Evolutionary conservation across 148 eudicot species (phyloP).

Genomic region (Silene uniflora): DNA sequence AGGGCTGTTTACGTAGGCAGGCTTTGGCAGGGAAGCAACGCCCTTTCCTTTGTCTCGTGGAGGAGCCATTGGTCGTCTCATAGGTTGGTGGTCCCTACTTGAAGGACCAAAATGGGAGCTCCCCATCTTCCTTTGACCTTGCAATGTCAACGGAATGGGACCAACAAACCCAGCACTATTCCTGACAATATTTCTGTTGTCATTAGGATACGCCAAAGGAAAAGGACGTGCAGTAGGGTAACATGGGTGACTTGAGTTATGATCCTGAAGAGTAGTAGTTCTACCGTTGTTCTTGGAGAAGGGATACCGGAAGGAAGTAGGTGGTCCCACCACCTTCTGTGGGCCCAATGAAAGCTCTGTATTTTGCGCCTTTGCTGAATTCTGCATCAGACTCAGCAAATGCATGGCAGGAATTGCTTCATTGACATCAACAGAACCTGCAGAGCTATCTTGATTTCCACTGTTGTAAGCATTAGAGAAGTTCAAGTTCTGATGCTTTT

Average conservation of each 20-base stretch:
- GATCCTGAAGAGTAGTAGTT: neutral
- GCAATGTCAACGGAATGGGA: slow-evolving; percentile 32
- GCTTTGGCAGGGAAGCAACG: neutral
- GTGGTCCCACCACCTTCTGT: slow-evolving; percentile 17
- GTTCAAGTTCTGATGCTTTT: slow-evolving; percentile 29
- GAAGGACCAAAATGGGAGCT: slow-evolving; percentile 19
- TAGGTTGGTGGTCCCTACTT: slow-evolving; percentile 16
- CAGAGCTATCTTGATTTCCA: slow-evolving; percentile 17
- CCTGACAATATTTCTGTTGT: slow-evolving; percentile 16
- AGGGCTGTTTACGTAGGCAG: neutral
- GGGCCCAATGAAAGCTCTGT: slow-evolving; percentile 24
- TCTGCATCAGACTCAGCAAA: slow-evolving; percentile 64
- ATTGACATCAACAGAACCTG: slow-evolving; percentile 42
- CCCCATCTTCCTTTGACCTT: slow-evolving; percentile 25
- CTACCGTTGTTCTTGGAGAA: slow-evolving; percentile 29
- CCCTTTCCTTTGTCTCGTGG: slow-evolving; percentile 25
- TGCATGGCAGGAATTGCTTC: slow-evolving; percentile 80
- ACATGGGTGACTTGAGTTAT: slow-evolving; percentile 25
- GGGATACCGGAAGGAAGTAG: slow-evolving; percentile 30
- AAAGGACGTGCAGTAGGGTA: slow-evolving; percentile 25
- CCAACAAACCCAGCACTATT: slow-evolving; percentile 24
- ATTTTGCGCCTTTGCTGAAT: slow-evolving; percentile 34
- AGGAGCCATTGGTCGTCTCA: slow-evolving; percentile 22
- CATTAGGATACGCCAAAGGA: slow-evolving; percentile 26
- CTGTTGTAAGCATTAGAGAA: slow-evolving; percentile 23